Evolutionary conservation across 108 stramenopile species (phyloP).

Genomic region (Stephanodiscus triporus): DNA sequence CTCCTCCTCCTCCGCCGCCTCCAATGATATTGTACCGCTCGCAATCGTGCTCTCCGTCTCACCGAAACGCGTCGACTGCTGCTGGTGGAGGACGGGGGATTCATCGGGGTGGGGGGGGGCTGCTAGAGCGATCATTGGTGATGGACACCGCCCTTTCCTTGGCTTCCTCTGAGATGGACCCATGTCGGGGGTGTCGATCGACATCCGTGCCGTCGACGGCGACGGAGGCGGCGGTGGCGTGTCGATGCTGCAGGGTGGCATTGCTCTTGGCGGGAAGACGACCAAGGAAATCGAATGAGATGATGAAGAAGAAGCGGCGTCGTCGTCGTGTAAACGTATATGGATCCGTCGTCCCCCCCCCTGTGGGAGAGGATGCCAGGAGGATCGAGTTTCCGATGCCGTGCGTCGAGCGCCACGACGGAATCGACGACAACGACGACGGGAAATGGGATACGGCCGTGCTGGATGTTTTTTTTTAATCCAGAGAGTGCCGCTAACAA

Average conservation of each 20-base stretch:
- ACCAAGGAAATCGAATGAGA: slow-evolving; percentile 2
- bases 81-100: slow-evolving; percentile 24
- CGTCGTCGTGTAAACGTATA: neutral
- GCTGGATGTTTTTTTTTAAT: too few species aligned
- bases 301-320: neutral
- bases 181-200: neutral
- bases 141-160: slow-evolving; percentile 40
- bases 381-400: slow-evolving; percentile 20
- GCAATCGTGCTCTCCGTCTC: neutral
- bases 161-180: neutral
- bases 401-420: slow-evolving; percentile 1
- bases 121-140: slow-evolving; percentile 26
- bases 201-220: neutral
- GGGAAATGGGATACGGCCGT: slow-evolving; percentile 10
- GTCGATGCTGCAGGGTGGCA: slow-evolving; percentile 41
- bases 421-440: neutral
- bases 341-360: neutral
- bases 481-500: too few species aligned
- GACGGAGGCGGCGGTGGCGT: neutral
- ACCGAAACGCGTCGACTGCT: slow-evolving; percentile 6
- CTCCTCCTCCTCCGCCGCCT: neutral
- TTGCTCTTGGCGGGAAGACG: slow-evolving; percentile 26
- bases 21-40: neutral
- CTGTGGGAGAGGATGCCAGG: neutral
- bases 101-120: neutral